A percentile compares a stretch with the other conserved stretches of the same genome.
Evolutionary conservation across 495 filamentous ascomycete species (phyloP).

Genomic region (Sphaerosporella brunnea): DNA sequence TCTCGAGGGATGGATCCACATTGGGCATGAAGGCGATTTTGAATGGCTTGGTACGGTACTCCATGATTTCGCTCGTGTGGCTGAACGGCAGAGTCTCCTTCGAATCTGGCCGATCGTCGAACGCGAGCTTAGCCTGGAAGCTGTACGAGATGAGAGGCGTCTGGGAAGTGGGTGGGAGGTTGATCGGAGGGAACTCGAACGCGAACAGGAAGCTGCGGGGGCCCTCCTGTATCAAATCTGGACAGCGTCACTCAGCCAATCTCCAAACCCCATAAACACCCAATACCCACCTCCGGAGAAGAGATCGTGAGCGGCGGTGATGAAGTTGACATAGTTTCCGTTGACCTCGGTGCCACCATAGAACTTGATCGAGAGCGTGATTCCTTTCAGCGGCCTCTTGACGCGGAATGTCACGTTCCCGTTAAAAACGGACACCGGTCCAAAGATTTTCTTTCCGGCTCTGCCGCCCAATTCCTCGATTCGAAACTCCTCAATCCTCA

Average conservation of each 20-base stretch:
- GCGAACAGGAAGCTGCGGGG: slow-evolving; percentile 23
- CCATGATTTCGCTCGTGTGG: slow-evolving; percentile 5
- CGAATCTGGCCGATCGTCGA: slow-evolving; percentile 3
- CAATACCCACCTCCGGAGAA: slow-evolving; percentile 17
- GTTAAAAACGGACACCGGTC: slow-evolving; percentile 23
- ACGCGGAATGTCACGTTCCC: slow-evolving; percentile 18
- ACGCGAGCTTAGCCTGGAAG: slow-evolving; percentile 8
- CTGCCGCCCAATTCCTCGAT: slow-evolving; percentile 23
- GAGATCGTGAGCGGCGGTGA: slow-evolving; percentile 15
- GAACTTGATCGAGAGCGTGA: slow-evolving; percentile 22
- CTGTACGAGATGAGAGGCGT: slow-evolving; percentile 20
- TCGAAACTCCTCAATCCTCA: slow-evolving; percentile 17
- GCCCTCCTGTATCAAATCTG: slow-evolving; percentile 20
- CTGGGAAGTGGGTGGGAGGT: slow-evolving; percentile 23
- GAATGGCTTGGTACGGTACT: slow-evolving; percentile 19
- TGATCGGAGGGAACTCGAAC: slow-evolving; percentile 24
- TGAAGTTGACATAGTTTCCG: slow-evolving; percentile 13
- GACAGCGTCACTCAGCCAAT: slow-evolving; percentile 2
- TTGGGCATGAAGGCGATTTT: slow-evolving; percentile 25
- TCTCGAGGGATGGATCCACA: slow-evolving; percentile 19
- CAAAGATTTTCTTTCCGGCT: slow-evolving; percentile 19
- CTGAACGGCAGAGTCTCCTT: slow-evolving; percentile 5
- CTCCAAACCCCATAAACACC: neutral
- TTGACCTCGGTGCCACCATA: slow-evolving; percentile 17
- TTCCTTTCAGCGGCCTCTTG: slow-evolving; percentile 19